Evolutionary conservation across 1,139 yeast genomes (phyloP).

Genomic region (Yamadazyma jaroonii): DNA sequence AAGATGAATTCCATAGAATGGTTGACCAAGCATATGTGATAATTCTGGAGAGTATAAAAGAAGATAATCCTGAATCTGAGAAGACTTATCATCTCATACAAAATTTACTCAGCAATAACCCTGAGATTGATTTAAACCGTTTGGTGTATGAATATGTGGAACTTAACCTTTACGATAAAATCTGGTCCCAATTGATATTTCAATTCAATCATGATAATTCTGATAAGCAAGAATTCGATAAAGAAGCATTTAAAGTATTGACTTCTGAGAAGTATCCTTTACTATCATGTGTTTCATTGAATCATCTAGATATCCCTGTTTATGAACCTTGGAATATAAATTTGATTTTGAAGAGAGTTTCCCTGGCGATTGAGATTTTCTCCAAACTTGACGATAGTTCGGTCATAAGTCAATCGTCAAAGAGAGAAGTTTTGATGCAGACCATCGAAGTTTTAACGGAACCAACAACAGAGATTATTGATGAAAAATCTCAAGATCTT

Average conservation of each 20-base stretch:
- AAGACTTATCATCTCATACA: constrained; percentile 32
- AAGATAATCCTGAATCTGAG: constrained; percentile 36
- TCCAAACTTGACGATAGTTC: constrained; percentile 46
- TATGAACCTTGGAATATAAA: constrained; percentile 38
- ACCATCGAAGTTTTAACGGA: constrained; percentile 55
- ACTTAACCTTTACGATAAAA: constrained; percentile 56
- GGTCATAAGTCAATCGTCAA: constrained; percentile 48
- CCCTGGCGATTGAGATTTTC: constrained; percentile 54
- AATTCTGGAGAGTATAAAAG: constrained; percentile 40
- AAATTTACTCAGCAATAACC: constrained; percentile 31
- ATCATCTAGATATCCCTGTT: constrained; percentile 66
- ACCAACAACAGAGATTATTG: constrained; percentile 3
- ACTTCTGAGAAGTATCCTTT: constrained; percentile 35
- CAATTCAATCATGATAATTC: constrained; percentile 35
- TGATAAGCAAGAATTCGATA: constrained; percentile 26
- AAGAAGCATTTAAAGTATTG: constrained; percentile 28
- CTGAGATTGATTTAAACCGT: constrained; percentile 51
- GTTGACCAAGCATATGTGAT: constrained; percentile 38
- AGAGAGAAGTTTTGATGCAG: constrained; percentile 50
- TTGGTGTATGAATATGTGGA: constrained; percentile 72
- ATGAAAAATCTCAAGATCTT: constrained; percentile 17
- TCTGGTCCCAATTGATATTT: constrained; percentile 53
- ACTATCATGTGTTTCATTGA: constrained; percentile 57
- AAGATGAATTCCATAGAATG: constrained; percentile 31
- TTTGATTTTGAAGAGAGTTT: constrained; percentile 46